A percentile compares a stretch with the other conserved stretches of the same genome.
phyloP scores from a whole-genome alignment of 1,284 basidiomycete genomes.

The Microbotryum saponariae region DNA sequence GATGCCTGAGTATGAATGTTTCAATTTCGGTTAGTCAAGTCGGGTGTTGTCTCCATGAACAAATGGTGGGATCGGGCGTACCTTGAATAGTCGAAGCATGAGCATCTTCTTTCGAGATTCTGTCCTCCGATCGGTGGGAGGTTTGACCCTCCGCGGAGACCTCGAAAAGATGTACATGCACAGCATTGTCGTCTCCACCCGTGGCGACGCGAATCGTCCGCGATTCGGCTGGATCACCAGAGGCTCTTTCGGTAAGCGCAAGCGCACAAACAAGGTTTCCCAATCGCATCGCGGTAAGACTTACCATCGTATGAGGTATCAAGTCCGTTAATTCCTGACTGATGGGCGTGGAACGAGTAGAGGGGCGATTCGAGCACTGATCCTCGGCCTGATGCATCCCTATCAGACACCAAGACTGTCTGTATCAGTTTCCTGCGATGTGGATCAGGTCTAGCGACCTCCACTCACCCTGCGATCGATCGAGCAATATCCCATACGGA shows the following conservation, averaged over 20 bases:
- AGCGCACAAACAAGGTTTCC: background rate
- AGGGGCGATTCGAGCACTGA: no score
- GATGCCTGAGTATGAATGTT: background rate
- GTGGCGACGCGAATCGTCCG: background rate
- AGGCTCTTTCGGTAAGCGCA: background rate
- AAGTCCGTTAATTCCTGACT: background rate
- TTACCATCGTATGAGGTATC: background rate
- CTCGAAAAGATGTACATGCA: background rate
- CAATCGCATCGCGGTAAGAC: background rate
- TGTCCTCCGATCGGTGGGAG: background rate
- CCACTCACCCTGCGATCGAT: no score
- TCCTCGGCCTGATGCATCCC: no score
- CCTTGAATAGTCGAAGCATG: conserved; percentile 4
- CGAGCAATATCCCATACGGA: no score
- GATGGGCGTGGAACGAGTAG: background rate
- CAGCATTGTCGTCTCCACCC: background rate
- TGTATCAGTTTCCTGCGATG: no score
- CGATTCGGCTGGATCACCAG: background rate
- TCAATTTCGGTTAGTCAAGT: background rate
- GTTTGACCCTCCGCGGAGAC: background rate
- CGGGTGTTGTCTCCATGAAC: background rate
- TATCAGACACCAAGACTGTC: no score
- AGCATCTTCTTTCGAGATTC: background rate
- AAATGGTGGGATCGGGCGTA: background rate
- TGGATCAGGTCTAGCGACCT: no score